Percentiles rank a stretch among this genome's conserved stretches.
These are phyloP conservation scores for Lentinula detonsa DNA, from an alignment of 768 basidiomycete species.

Conservation along the genomic window DNA sequence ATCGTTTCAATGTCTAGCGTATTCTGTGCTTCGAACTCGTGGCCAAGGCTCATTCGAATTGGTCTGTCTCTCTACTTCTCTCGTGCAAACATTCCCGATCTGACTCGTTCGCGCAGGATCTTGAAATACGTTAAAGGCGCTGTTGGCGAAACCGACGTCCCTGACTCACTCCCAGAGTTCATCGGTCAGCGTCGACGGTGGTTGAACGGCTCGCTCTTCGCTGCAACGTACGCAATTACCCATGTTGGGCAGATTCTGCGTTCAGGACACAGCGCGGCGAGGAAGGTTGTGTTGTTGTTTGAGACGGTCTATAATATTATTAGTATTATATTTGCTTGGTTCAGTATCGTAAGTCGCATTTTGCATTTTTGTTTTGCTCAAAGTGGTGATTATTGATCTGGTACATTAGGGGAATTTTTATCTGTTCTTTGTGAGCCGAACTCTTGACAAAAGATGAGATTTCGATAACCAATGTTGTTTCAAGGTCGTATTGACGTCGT, in stretches of 20 bases:
- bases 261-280: slow-evolving; percentile 73
- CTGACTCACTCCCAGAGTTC: slow-evolving; percentile 88
- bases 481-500: slow-evolving; percentile 83
- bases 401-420: slow-evolving; percentile 81
- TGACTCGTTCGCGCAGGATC: slow-evolving; percentile 50
- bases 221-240: slow-evolving; percentile 87
- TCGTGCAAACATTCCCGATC: slow-evolving; percentile 9
- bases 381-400: background rate
- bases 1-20: slow-evolving; percentile 41
- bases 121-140: slow-evolving; percentile 95
- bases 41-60: slow-evolving; percentile 71
- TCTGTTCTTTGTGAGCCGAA: slow-evolving; percentile 75
- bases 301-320: slow-evolving; percentile 87
- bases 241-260: slow-evolving; percentile 76
- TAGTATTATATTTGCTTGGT: slow-evolving; percentile 91
- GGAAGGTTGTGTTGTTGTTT: slow-evolving; percentile 69
- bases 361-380: background rate
- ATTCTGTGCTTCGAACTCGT: slow-evolving; percentile 79
- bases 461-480: background rate
- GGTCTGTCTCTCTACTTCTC: slow-evolving; percentile 35
- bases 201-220: slow-evolving; percentile 93
- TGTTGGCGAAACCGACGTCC: slow-evolving; percentile 90
- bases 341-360: slow-evolving; percentile 62
- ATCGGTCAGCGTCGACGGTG: slow-evolving; percentile 87
- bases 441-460: background rate